Percentiles rank a stretch among this genome's conserved stretches.
Evolutionary conservation across 441 rosid genomes (phyloP).

Genomic region (Biscutella laevigata): DNA sequence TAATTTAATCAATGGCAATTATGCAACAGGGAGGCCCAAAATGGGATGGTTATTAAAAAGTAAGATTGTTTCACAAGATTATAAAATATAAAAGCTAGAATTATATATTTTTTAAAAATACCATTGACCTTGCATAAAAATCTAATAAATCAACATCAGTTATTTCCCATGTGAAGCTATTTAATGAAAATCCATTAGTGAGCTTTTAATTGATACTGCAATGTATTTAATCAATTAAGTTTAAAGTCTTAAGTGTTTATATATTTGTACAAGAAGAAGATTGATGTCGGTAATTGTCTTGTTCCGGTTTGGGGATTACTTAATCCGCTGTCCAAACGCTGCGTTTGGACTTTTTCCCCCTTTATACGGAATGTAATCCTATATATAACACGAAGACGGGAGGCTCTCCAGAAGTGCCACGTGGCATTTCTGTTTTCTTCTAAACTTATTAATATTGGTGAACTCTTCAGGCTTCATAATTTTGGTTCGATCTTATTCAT

Average conservation of each 20-base stretch:
- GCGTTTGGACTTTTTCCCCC: slow-evolving; percentile 10
- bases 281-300: slow-evolving; percentile 4
- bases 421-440: too few species aligned
- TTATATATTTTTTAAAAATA: slow-evolving; percentile 1
- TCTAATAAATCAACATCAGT: slow-evolving; percentile 23
- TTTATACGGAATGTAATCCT: slow-evolving; percentile 15
- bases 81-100: not conserved
- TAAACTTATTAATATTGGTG: too few species aligned
- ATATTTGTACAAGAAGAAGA: not conserved
- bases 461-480: too few species aligned
- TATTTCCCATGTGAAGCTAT: slow-evolving; percentile 27
- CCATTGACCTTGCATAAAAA: slow-evolving; percentile 23
- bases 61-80: not conserved
- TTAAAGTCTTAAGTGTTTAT: not conserved
- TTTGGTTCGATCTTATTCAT: too few species aligned
- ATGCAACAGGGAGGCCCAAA: not conserved
- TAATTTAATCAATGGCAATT: not conserved
- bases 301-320: slow-evolving; percentile 6
- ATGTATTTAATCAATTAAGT: not conserved
- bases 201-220: slow-evolving; percentile 11
- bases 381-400: too few species aligned
- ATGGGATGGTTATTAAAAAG: not conserved
- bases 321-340: slow-evolving; percentile 1
- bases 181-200: slow-evolving; percentile 22
- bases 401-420: too few species aligned